These are phyloP conservation scores for Metschnikowia orientalis DNA, from an alignment of 805 yeast species.

Conservation along the genomic window DNA sequence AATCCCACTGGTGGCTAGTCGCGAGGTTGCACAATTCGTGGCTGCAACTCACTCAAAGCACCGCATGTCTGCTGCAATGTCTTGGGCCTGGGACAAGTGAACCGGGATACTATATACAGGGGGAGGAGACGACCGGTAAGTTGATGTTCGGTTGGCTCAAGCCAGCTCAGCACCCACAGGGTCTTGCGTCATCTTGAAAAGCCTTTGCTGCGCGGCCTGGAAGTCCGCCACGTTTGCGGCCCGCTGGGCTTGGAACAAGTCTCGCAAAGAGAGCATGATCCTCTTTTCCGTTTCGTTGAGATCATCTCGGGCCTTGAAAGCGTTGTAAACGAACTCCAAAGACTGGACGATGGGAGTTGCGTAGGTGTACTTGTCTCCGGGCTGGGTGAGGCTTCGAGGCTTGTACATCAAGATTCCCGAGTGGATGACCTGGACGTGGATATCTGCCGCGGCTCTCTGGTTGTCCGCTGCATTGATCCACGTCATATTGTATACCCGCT, in stretches of 20 bases:
- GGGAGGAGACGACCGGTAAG: too few species aligned
- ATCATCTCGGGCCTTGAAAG: conserved; percentile 16
- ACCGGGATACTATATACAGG: too few species aligned
- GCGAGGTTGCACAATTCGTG: too few species aligned
- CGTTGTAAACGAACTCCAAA: conserved; percentile 22
- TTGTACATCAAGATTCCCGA: conserved; percentile 28
- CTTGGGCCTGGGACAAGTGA: too few species aligned
- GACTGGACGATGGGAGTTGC: conserved; percentile 20
- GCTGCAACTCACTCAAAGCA: too few species aligned
- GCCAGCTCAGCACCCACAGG: too few species aligned
- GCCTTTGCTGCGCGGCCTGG: conserved; percentile 2
- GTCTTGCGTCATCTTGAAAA: conserved; percentile 2
- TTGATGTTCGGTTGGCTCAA: too few species aligned
- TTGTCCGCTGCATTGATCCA: conserved; percentile 24
- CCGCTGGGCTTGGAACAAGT: conserved; percentile 12
- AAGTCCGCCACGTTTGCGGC: background rate
- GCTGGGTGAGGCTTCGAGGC: conserved; percentile 22
- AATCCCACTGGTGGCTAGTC: too few species aligned
- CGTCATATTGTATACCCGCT: conserved; percentile 21
- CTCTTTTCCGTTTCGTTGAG: conserved; percentile 17
- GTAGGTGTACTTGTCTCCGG: conserved; percentile 16
- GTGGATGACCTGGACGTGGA: conserved; percentile 26
- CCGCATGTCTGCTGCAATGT: too few species aligned
- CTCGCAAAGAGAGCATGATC: conserved; percentile 19
- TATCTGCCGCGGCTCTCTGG: conserved; percentile 12